Evolutionary conservation across 257 asterid genomes (phyloP).

Genomic region (Solanum pimpinellifolium): DNA sequence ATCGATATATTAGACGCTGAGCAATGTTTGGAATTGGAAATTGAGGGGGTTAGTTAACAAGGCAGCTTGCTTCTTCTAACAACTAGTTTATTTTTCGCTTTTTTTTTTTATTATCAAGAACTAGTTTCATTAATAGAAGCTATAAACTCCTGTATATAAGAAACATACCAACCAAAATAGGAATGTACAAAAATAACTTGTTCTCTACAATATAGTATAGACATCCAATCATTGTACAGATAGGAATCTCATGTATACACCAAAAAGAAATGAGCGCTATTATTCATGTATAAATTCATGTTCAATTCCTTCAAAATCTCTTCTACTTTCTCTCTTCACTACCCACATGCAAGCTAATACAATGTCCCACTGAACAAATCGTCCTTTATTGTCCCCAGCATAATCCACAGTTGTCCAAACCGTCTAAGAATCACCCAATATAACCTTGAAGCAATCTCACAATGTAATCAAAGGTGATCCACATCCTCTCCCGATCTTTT

Average conservation of each 20-base stretch:
- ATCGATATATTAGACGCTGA: slow-evolving; percentile 32
- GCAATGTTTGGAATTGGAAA: slow-evolving; percentile 22
- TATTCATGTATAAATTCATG: neutral
- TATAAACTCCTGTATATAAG: neutral
- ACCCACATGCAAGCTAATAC: neutral
- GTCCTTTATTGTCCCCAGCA: neutral
- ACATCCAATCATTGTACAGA: neutral
- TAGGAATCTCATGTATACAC: neutral
- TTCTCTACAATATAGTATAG: neutral
- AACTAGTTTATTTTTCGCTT: neutral
- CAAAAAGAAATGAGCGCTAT: neutral
- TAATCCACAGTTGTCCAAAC: neutral
- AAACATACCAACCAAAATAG: neutral
- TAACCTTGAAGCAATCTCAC: neutral
- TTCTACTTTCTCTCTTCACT: neutral
- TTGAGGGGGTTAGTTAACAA: slow-evolving; percentile 50
- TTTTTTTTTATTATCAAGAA: neutral
- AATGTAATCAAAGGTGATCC: neutral
- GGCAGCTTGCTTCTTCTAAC: neutral
- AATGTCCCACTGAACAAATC: neutral
- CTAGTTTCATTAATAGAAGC: neutral
- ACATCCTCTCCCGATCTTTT: neutral
- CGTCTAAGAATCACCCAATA: neutral
- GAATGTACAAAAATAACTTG: neutral
- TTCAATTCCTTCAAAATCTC: neutral